Percentiles rank a stretch among this genome's conserved stretches.
phyloP scores from a whole-genome alignment of 2,329 filamentous ascomycete genomes.

The Metarhizium guizhouense region DNA sequence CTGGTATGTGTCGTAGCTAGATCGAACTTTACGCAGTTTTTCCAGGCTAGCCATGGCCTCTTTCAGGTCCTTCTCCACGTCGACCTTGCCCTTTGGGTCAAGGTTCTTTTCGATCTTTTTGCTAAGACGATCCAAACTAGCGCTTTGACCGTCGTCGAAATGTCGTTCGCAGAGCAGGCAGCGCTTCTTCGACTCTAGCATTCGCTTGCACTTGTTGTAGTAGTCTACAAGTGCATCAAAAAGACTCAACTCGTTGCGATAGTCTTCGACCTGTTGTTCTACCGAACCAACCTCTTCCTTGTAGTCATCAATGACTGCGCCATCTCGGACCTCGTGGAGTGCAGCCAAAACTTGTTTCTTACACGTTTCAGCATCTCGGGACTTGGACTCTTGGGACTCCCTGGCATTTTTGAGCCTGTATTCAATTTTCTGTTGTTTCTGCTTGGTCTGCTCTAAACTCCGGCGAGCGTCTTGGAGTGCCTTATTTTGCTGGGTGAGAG shows the following conservation, averaged over 20 bases:
- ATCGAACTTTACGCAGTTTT: conserved; percentile 51
- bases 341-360: conserved; percentile 46
- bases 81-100: conserved; percentile 52
- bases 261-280: conserved; percentile 48
- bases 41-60: conserved; percentile 41
- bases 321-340: conserved; percentile 34
- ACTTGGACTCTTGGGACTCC: conserved; percentile 55
- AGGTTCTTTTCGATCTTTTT: conserved; percentile 57
- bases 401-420: conserved; percentile 59
- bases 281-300: conserved; percentile 40
- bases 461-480: conserved; percentile 56
- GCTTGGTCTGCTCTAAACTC: conserved; percentile 58
- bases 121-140: conserved; percentile 52
- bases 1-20: conserved; percentile 65
- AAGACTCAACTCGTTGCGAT: conserved; percentile 59
- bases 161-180: conserved; percentile 69
- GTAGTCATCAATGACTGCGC: conserved; percentile 45
- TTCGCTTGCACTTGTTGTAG: conserved; percentile 58
- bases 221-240: conserved; percentile 63
- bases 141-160: conserved; percentile 52
- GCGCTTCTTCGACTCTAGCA: conserved; percentile 57
- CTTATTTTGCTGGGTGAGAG: conserved; percentile 47
- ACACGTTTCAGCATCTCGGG: conserved; percentile 51
- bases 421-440: conserved; percentile 69
- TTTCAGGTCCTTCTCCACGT: conserved; percentile 53